Evolutionary conservation across 192 early-diverging fungal species (phyloP), one percentile per base, ranked within the genome.

Genomic region (Rhizophagus sp.): DNA sequence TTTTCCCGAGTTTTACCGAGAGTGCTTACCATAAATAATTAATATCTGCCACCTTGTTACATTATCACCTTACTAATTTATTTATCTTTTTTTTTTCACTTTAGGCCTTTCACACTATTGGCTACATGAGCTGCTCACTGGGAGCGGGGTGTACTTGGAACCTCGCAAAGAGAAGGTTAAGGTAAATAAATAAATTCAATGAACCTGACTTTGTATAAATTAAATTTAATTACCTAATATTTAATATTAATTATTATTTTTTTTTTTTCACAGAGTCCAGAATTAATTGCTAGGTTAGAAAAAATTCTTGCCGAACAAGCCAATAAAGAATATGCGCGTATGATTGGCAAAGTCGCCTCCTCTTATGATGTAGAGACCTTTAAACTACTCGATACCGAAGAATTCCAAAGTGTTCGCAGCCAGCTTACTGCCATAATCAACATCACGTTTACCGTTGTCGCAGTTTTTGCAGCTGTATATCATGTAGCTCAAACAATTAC

Each of bases 251-350:
- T 33, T 13, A 0, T 61, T 30, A 13, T 33, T 30, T 27, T 30
- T 27, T 36, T 17, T 8, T 24, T 63, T 39, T 44, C 10, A 47
- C 47, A 81, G 80, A 81, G 49, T 64, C 80, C 80, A n/a, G 41
- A 76, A 76, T 62, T 81, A 25, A 10, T 78, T 36, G 76, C 72
- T 25, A 13, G 76, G 17, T 30, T 81, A 15, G 80, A 81, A 70
- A 17, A 52, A 49, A 75, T 81, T 49, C 39, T 81, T 30, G 76
- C 80, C 25, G 80, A 78, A n/a, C 71, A 81, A 76, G 73, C 80
- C 12, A 81, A 81, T 63, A 76, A 74, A 39, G 80, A 81, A 76
- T 75, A 81, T 61, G 76, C 50, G 34, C 80, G 80, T 72, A 74
- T 81, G 80, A 22, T 81, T 66, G 62, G 64, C 6, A 12, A 10